These are phyloP conservation scores for Xylaria hypoxylon DNA, from an alignment of 2,329 filamentous ascomycete species.

Conservation along the genomic window DNA sequence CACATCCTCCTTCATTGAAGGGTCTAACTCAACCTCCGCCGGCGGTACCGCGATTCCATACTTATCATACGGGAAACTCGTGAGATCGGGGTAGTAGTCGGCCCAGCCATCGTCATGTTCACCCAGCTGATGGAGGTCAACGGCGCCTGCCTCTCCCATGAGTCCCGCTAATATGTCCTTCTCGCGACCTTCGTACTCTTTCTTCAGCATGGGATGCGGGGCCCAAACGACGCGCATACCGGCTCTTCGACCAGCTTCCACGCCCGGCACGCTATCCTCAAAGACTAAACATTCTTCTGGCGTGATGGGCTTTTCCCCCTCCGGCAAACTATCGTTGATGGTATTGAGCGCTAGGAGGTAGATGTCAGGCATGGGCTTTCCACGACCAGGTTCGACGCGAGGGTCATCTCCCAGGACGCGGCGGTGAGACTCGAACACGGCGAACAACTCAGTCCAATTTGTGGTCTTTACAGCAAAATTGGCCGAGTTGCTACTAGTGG, in stretches of 20 bases:
- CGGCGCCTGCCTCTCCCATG: constrained; percentile 73
- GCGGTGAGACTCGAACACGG: constrained; percentile 75
- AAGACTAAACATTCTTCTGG: constrained; percentile 95
- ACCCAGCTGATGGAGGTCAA: constrained; percentile 67
- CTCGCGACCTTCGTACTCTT: constrained; percentile 81
- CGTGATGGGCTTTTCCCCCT: constrained; percentile 72
- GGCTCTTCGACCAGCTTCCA: constrained; percentile 88
- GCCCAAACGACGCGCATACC: constrained; percentile 97
- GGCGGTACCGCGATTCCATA: constrained; percentile 68
- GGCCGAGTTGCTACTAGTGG: constrained; percentile 77
- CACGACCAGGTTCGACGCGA: constrained; percentile 80
- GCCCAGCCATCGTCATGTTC: constrained; percentile 71
- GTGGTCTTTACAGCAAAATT: constrained; percentile 84
- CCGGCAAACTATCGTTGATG: constrained; percentile 79
- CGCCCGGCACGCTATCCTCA: constrained; percentile 92
- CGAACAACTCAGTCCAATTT: constrained; percentile 69
- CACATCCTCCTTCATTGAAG: constrained; percentile 57
- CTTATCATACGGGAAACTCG: constrained; percentile 67
- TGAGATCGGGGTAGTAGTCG: constrained; percentile 63
- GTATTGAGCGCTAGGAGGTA: constrained; percentile 87
- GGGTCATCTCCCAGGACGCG: constrained; percentile 87
- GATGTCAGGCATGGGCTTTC: constrained; percentile 95
- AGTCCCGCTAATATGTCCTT: constrained; percentile 84
- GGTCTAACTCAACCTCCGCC: constrained; percentile 57
- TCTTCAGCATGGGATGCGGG: constrained; percentile 82